Conservation (phyloP, 208 protist species). For the Crithidia brevicula region DNA sequence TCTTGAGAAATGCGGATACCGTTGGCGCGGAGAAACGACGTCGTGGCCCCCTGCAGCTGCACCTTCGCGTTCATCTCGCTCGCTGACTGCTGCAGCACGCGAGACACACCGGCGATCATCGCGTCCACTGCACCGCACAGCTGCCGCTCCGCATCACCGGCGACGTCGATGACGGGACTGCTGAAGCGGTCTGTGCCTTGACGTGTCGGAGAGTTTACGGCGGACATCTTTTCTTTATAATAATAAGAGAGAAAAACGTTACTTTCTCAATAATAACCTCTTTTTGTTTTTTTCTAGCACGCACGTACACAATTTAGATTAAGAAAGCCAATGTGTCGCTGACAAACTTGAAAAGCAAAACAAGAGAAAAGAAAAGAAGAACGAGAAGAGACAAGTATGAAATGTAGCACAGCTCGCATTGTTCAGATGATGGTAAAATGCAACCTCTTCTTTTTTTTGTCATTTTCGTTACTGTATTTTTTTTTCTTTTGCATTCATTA, state of each 20-base stretch:
- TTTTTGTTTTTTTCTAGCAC: too few species aligned
- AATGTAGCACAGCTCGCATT: too few species aligned
- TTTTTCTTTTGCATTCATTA: not conserved
- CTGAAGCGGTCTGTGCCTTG: not conserved
- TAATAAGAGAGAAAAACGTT: not conserved
- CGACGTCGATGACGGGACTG: slow-evolving; percentile 11
- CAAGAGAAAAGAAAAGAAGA: not conserved
- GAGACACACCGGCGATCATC: slow-evolving; percentile 8
- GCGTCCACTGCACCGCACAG: slow-evolving; percentile 26
- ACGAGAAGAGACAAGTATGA: not conserved
- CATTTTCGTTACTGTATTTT: too few species aligned
- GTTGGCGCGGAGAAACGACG: slow-evolving; percentile 21
- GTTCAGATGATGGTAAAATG: too few species aligned
- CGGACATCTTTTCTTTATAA: slow-evolving; percentile 9
- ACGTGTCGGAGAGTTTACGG: not conserved
- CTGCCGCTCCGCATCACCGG: slow-evolving; percentile 21
- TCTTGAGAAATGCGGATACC: slow-evolving; percentile 20
- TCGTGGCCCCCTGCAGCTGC: slow-evolving; percentile 3
- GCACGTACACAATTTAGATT: too few species aligned
- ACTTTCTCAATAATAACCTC: slow-evolving; percentile 10
- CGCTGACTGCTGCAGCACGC: slow-evolving; percentile 11
- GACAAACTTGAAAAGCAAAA: too few species aligned
- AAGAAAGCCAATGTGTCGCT: not conserved
- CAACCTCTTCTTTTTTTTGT: too few species aligned
- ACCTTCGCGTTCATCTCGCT: slow-evolving; percentile 9